Evolutionary conservation across 345 rosid genomes (phyloP), one percentile per base, ranked within the genome.

Genomic region (Melaleuca alternifolia): DNA sequence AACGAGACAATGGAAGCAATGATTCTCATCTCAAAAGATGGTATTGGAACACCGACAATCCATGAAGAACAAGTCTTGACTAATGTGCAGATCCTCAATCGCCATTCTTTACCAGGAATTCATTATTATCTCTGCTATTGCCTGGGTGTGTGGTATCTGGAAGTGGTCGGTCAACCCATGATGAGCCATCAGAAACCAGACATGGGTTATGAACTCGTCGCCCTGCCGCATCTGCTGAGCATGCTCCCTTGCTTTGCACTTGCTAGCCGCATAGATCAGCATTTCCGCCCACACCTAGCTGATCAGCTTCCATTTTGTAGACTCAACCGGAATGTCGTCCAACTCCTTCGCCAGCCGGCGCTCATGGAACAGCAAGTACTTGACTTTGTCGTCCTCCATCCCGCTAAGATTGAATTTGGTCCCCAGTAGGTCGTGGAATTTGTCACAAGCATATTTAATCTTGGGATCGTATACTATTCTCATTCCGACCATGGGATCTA

Each of bases 151-250:
- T 11, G 52, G 52, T 51, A 2, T 11, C 52, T 51, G 52, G 52
- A 51, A 51, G 52, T 51, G 14, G 14, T 51, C 15, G 52, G 52
- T 51, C 52, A 51, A 14, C 52, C 52, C 52, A 5, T 2, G 87
- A 89, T 94, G 95, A 41, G 93, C 91, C 94, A 91, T 85, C 84
- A 92, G 87, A n/a, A 93, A 88, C 93, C 96, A 93, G 1, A 91
- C 92, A 28, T 90, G 92, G 75, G 90, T 91, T 30, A 91, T 88
- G 20, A 94, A 89, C 83, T 94, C 94, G 24, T 95, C 94, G 0
- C 96, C 96, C 54, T 85, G 85, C 57, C 93, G 89, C 44, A 92
- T 86, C 46, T 94, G 94, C 82, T 90, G 87, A 5, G 91, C 92
- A 65, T 93, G 96, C 33, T 89, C 65, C 24, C 59, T 56, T 3